A percentile compares a stretch with the other conserved stretches of the same genome.
These are phyloP conservation scores for Coleophoma cylindrospora DNA, from an alignment of 2,329 filamentous ascomycete species.

Conservation along the genomic window DNA sequence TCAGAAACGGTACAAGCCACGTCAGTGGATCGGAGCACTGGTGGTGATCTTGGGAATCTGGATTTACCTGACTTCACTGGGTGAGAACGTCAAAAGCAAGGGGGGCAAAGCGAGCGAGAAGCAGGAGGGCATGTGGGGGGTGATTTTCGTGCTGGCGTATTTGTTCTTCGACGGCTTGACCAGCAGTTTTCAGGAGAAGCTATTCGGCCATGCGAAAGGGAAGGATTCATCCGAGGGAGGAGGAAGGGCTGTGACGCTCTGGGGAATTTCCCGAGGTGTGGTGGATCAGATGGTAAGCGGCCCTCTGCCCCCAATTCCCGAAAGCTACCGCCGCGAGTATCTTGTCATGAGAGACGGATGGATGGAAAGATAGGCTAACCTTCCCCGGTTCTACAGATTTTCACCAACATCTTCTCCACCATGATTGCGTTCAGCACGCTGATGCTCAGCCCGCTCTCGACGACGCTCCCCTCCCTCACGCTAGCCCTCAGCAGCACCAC, in stretches of 20 bases:
- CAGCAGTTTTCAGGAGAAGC: slow-evolving; percentile 1
- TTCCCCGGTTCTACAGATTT: not conserved
- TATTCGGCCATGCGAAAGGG: not conserved
- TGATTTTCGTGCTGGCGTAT: not conserved
- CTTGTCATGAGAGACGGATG: too few relatives aligned
- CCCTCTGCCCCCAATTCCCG: not conserved
- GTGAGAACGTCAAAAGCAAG: not conserved
- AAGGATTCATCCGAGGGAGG: too few relatives aligned
- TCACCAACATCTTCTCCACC: slow-evolving; percentile 1
- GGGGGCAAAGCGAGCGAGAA: not conserved
- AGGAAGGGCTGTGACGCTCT: not conserved
- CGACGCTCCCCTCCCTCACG: not conserved
- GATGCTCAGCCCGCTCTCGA: not conserved
- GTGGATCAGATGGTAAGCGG: slow-evolving; percentile 1
- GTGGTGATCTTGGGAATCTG: slow-evolving; percentile 2
- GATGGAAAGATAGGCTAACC: too few relatives aligned
- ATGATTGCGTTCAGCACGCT: not conserved
- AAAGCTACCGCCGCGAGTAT: not conserved
- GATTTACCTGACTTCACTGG: not conserved
- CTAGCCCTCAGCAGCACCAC: not conserved
- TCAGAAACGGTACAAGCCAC: not conserved
- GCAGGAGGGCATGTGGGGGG: not conserved
- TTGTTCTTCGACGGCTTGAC: slow-evolving; percentile 1
- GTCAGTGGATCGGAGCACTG: slow-evolving; percentile 1
- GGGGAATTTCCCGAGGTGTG: slow-evolving; percentile 1